Evolutionary conservation across 2,329 filamentous ascomycete species (phyloP).

Genomic region (Blumeriella jaapii): DNA sequence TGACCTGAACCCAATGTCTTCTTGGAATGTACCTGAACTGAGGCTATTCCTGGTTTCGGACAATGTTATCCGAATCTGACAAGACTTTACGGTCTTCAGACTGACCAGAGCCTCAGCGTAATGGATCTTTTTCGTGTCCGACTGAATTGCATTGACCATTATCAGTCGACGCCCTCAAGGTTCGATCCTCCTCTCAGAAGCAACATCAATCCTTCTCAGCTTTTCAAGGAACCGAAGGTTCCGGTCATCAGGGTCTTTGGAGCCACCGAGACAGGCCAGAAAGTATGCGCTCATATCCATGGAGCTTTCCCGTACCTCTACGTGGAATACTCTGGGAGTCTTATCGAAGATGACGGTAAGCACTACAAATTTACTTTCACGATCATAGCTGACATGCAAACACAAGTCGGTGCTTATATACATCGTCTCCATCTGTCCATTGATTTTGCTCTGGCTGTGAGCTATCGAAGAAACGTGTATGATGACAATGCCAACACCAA

Average conservation of each 20-base stretch:
- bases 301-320: constrained; percentile 95
- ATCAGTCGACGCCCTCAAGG: constrained; percentile 66
- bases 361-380: too few relatives aligned
- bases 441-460: constrained; percentile 78
- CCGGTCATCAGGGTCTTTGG: constrained; percentile 88
- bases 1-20: too few relatives aligned
- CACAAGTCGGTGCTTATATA: constrained; percentile 66
- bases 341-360: constrained; percentile 57
- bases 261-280: constrained; percentile 86
- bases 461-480: constrained; percentile 67
- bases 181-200: constrained; percentile 72
- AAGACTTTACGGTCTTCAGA: constrained; percentile 4
- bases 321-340: constrained; percentile 65
- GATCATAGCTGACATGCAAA: too few relatives aligned
- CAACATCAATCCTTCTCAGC: constrained; percentile 45
- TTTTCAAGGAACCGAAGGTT: constrained; percentile 56
- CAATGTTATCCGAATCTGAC: constrained; percentile 6
- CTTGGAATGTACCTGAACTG: too few relatives aligned
- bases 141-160: constrained; percentile 92
- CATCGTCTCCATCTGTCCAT: constrained; percentile 73
- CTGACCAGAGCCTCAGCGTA: not conserved
- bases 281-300: constrained; percentile 91
- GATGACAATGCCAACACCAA: constrained; percentile 53
- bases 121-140: constrained; percentile 80
- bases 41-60: not conserved